Evolutionary conservation across 2,329 filamentous ascomycete species (phyloP).

Genomic region (Phaeosphaeriaceae sp.): DNA sequence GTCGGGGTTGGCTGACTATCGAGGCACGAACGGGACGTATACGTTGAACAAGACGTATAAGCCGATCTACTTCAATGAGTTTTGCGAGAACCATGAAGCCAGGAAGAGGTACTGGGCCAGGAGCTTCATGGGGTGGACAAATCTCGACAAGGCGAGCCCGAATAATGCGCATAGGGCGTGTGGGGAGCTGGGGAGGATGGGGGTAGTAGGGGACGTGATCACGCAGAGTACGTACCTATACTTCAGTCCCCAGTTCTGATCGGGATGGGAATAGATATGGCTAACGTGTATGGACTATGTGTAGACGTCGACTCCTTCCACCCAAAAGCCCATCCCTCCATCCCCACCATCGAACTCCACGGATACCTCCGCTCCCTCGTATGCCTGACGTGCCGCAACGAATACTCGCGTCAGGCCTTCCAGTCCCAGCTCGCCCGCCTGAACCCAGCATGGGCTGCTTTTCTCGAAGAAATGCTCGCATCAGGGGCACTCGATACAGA

Average conservation of each 20-base stretch:
- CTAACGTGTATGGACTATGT: neutral
- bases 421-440: conserved; percentile 77
- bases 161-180: conserved; percentile 83
- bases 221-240: conserved; percentile 71
- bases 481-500: conserved; percentile 80
- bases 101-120: conserved; percentile 95
- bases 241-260: too few relatives aligned
- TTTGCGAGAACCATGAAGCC: conserved; percentile 79
- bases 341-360: conserved; percentile 85
- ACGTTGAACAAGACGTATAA: conserved; percentile 87
- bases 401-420: conserved; percentile 75
- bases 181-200: conserved; percentile 72
- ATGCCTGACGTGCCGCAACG: conserved; percentile 78
- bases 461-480: conserved; percentile 74
- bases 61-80: conserved; percentile 94
- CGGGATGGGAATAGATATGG: too few relatives aligned
- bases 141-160: conserved; percentile 76
- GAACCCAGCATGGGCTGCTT: conserved; percentile 85
- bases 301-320: conserved; percentile 93
- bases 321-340: conserved; percentile 72
- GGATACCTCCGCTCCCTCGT: conserved; percentile 84
- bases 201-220: conserved; percentile 77
- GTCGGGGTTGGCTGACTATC: conserved; percentile 91
- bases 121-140: conserved; percentile 92
- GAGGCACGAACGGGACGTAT: conserved; percentile 89